phyloP scores from a whole-genome alignment of 2,329 filamentous ascomycete species.

The Tolypocladium tundrense region DNA sequence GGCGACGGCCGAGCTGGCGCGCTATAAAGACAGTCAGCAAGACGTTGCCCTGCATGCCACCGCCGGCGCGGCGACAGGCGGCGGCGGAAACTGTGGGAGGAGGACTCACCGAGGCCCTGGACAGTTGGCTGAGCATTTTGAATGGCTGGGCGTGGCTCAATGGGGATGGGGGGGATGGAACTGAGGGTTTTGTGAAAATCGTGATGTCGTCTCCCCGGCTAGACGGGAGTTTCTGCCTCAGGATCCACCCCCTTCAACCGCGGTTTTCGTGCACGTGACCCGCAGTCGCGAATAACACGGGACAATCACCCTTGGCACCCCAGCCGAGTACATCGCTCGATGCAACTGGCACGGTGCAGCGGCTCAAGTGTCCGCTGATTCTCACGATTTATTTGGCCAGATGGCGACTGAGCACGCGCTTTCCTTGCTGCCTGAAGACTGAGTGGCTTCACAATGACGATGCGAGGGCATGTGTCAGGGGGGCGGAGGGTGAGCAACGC shows the following conservation, averaged over 20 bases:
- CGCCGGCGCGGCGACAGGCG: not conserved
- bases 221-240: conserved; percentile 17
- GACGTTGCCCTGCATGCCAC: not conserved
- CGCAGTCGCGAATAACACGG: not conserved
- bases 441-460: not conserved
- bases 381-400: not conserved
- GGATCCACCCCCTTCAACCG: conserved; percentile 4
- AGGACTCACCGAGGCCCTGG: conserved; percentile 44
- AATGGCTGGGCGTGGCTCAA: conserved; percentile 36
- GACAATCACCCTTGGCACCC: not conserved
- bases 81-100: not conserved
- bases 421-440: not conserved
- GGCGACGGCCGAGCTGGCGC: conserved; percentile 40
- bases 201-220: conserved; percentile 24
- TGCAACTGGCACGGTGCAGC: not conserved
- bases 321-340: not conserved
- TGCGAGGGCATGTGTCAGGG: not conserved
- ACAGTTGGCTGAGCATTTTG: conserved; percentile 48
- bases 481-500: not conserved
- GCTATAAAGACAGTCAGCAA: conserved; percentile 24
- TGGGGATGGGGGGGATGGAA: conserved; percentile 23
- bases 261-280: not conserved
- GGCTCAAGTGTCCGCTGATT: not conserved
- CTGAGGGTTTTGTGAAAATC: conserved; percentile 37
- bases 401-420: not conserved